These are phyloP conservation scores for Scedosporium boydii DNA, from an alignment of 2,329 filamentous ascomycete genomes.

Conservation along the genomic window DNA sequence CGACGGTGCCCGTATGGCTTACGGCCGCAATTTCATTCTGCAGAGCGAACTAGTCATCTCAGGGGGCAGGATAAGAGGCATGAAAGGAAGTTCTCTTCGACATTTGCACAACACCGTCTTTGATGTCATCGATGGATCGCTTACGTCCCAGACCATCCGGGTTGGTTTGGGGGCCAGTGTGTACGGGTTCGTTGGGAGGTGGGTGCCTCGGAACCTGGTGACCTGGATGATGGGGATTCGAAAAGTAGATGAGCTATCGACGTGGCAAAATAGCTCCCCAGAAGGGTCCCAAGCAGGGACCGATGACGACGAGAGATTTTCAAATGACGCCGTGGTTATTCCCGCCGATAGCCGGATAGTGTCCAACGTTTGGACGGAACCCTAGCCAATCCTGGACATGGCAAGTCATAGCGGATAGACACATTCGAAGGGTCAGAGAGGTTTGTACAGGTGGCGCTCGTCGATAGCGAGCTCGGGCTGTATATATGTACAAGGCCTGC, in stretches of 20 bases:
- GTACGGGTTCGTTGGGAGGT: constrained; percentile 78
- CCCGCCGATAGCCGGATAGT: constrained; percentile 20
- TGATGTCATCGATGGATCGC: constrained; percentile 67
- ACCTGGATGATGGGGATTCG: constrained; percentile 87
- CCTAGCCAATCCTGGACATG: neutral
- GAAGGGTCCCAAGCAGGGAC: constrained; percentile 24
- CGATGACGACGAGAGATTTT: constrained; percentile 21
- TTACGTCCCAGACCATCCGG: constrained; percentile 55
- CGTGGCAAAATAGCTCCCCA: constrained; percentile 38
- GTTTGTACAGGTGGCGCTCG: no score
- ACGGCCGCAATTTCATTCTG: constrained; percentile 51
- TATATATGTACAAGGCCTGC: no score
- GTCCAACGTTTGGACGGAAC: constrained; percentile 25
- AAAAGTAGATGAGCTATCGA: constrained; percentile 45
- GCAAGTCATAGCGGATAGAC: neutral
- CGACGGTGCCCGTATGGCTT: constrained; percentile 48
- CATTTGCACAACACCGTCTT: constrained; percentile 82
- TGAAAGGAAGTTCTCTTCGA: constrained; percentile 62
- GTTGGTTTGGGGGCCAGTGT: constrained; percentile 77
- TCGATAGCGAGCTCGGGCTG: no score
- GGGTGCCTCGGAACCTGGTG: constrained; percentile 69
- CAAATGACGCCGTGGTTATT: constrained; percentile 43
- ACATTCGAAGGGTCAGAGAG: constrained; percentile 3
- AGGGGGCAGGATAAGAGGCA: constrained; percentile 46
- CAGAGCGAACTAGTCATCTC: constrained; percentile 47